Conservation (phyloP, 805 yeast genomes). For the Myxozyma melibiosi region DNA sequence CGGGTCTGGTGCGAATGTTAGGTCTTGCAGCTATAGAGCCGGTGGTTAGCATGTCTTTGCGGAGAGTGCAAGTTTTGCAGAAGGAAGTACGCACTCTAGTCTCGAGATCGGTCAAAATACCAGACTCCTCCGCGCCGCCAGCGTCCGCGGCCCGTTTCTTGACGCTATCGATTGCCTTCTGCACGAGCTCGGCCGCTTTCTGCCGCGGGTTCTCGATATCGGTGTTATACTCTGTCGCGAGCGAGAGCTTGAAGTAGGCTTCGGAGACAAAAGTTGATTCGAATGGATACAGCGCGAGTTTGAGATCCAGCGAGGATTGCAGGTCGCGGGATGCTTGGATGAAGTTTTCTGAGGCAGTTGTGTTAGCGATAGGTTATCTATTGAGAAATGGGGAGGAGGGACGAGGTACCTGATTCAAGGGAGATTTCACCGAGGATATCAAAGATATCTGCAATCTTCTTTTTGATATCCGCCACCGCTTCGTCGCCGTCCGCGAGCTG, state of each 20-base stretch:
- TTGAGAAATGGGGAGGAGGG: not conserved
- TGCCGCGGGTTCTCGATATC: slow-evolving; percentile 48
- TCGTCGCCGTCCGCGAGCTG: slow-evolving; percentile 24
- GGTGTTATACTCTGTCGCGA: slow-evolving; percentile 73
- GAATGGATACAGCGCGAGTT: slow-evolving; percentile 51
- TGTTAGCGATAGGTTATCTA: not conserved
- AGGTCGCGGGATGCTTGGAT: slow-evolving; percentile 75
- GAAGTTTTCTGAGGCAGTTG: slow-evolving; percentile 63
- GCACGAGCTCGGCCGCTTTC: slow-evolving; percentile 58
- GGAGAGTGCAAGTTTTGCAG: slow-evolving; percentile 33
- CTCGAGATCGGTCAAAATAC: slow-evolving; percentile 41
- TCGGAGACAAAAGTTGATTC: slow-evolving; percentile 65
- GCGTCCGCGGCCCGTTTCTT: slow-evolving; percentile 44
- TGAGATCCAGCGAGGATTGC: slow-evolving; percentile 55
- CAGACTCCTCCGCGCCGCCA: slow-evolving; percentile 46
- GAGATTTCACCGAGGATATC: slow-evolving; percentile 88
- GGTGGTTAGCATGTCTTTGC: too few species aligned
- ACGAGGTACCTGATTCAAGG: slow-evolving; percentile 58
- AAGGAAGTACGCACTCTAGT: slow-evolving; percentile 37
- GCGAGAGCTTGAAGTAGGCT: slow-evolving; percentile 75
- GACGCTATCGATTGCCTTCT: slow-evolving; percentile 55
- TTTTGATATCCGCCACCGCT: slow-evolving; percentile 43
- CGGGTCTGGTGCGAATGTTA: not conserved
- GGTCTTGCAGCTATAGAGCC: slow-evolving; percentile 18
- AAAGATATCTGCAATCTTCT: slow-evolving; percentile 70